These are phyloP conservation scores for Macadamia integrifolia DNA, from an alignment of 164 flowering plant genomes.

Conservation along the genomic window DNA sequence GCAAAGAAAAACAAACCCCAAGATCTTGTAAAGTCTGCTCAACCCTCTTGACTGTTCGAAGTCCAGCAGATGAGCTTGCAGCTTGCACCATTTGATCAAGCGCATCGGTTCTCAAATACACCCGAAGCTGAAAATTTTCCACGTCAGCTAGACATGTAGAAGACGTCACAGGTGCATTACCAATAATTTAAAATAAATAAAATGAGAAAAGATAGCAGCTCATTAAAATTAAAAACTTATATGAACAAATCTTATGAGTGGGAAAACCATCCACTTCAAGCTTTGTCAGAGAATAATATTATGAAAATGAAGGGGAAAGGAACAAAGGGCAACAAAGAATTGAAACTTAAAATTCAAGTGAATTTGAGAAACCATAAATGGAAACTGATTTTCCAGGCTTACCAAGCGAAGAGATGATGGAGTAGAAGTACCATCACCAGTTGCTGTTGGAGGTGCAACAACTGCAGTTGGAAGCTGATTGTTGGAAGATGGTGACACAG, in stretches of 20 bases:
- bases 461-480: slow-evolving; percentile 31
- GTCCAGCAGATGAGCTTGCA: slow-evolving; percentile 79
- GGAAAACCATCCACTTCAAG: too few relatives aligned
- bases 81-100: slow-evolving; percentile 97
- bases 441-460: slow-evolving; percentile 34
- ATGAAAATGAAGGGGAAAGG: background rate
- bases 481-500: slow-evolving; percentile 43
- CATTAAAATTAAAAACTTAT: too few relatives aligned
- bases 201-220: background rate
- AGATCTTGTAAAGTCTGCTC: slow-evolving; percentile 92
- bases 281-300: too few relatives aligned
- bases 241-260: background rate
- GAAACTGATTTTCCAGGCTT: slow-evolving; percentile 3
- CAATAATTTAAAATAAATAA: background rate
- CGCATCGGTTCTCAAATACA: slow-evolving; percentile 75
- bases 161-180: background rate
- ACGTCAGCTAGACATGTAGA: slow-evolving; percentile 4
- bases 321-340: background rate
- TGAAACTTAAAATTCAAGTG: background rate
- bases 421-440: slow-evolving; percentile 51
- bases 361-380: background rate
- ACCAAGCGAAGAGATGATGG: slow-evolving; percentile 85
- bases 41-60: slow-evolving; percentile 81
- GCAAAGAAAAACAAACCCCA: slow-evolving; percentile 49
- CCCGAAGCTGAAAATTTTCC: slow-evolving; percentile 56